Evolutionary conservation across 164 flowering plant genomes (phyloP).

Genomic region (Malania oleifera): DNA sequence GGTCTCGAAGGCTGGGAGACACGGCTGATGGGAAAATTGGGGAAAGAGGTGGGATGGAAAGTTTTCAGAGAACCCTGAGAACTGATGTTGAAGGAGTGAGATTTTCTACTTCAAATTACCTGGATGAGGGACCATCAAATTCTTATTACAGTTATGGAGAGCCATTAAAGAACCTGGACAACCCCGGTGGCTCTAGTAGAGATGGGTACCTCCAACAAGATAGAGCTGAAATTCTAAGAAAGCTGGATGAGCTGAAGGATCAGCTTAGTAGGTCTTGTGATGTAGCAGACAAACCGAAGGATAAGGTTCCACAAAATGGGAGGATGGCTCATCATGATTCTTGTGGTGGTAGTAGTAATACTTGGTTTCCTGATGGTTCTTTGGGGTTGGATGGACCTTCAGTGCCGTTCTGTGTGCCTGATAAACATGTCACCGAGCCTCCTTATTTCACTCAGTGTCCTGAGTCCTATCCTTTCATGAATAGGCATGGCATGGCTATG

Average conservation of each 20-base stretch:
- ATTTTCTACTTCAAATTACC: conserved; percentile 19
- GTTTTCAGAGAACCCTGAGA: conserved; percentile 14
- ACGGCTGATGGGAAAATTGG: conserved; percentile 9
- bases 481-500: conserved; percentile 29
- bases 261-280: conserved; percentile 55
- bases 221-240: conserved; percentile 61
- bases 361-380: conserved; percentile 29
- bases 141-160: conserved; percentile 23
- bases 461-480: conserved; percentile 25
- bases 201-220: conserved; percentile 49
- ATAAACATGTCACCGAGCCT: conserved; percentile 25
- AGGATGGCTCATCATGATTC: conserved; percentile 34
- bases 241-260: conserved; percentile 70
- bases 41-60: conserved; percentile 14
- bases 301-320: conserved; percentile 32
- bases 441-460: conserved; percentile 25
- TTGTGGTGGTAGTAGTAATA: conserved; percentile 27
- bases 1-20: conserved; percentile 2
- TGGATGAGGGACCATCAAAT: conserved; percentile 32
- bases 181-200: conserved; percentile 21
- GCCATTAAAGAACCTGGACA: conserved; percentile 15
- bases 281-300: conserved; percentile 38
- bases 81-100: conserved; percentile 15
- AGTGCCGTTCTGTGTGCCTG: conserved; percentile 25
- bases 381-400: conserved; percentile 22